Evolutionary conservation across 2,329 filamentous ascomycete species (phyloP), one percentile per base, ranked within the genome.

Genomic region (Alternaria rosae): DNA sequence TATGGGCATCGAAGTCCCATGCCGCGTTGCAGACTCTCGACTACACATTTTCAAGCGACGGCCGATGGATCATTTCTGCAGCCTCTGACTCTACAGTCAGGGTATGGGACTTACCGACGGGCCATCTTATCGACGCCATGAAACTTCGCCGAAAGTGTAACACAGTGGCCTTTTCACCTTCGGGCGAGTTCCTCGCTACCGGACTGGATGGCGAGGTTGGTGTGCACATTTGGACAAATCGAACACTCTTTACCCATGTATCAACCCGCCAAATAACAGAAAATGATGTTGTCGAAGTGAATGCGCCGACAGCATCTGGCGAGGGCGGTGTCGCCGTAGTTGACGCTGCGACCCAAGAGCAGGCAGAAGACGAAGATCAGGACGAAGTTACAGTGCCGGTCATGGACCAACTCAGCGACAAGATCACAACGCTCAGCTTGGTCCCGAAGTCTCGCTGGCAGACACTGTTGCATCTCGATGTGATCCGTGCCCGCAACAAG

Each of bases 211-310:
- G 91, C 59, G 89, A 90, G 66, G 87, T 97, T 1, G 95, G 95
- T 12, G 90, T 99, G n/a, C 90, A 92, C 69, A 88, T 99, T 50
- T 99, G 95, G 94, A 97, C 92, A 21, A 99, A 99, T 80, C 92
- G 92, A 74, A 91, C 91, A 0, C 84, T 98, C 1, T 99, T 97
- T 83, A 92, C 90, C 58, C 93, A 97, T 70, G 89, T 97, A 0
- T 90, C 94, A 0, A 96, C 93, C 1, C 86, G 91, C 20, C 92
- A 95, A 70, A 91, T 99, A 61, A 90, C 91, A 4, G 92, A 96
- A 66, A 86, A 88, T 57, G 89, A 92, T 48, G 88, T 97, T 44
- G 83, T 83, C 8, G 82, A 88, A 12, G 85, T 93, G 17, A 81
- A 85, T 6, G 86, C 86, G 3, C 93, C 93, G 1, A 93, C 91